Conservation (phyloP, 441 rosid species). For the Aquilaria agallochum region DNA sequence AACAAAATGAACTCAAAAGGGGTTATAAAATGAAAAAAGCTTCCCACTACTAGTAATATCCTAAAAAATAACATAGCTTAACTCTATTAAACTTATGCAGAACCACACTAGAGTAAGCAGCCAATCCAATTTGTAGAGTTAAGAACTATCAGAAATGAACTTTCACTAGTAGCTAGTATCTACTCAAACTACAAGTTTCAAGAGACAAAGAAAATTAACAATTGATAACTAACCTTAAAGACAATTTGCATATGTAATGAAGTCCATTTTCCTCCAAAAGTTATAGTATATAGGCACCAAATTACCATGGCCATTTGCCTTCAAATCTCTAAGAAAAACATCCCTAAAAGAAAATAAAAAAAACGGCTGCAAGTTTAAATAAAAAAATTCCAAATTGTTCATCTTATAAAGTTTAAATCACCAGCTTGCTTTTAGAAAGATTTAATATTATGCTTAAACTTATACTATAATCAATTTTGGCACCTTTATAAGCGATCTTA, state of each 20-base stretch:
- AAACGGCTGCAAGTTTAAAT: conserved; percentile 5
- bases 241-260: no score
- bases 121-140: conserved; percentile 96
- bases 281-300: conserved; percentile 50
- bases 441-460: no score
- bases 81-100: no score
- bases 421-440: no score
- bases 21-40: no score
- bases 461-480: no score
- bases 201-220: conserved; percentile 37
- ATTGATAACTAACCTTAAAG: conserved; percentile 44
- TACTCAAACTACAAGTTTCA: conserved; percentile 35
- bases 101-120: conserved; percentile 33
- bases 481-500: no score
- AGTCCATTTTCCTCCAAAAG: conserved; percentile 30
- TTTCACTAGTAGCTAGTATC: conserved; percentile 43
- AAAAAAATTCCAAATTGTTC: conserved; percentile 5
- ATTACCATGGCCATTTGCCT: conserved; percentile 41
- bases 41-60: no score
- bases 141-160: conserved; percentile 56
- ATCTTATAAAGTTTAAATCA: neutral
- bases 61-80: no score
- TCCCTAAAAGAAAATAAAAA: conserved; percentile 34
- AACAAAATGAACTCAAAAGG: no score
- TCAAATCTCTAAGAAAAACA: conserved; percentile 66